Conservation (phyloP, 1,139 yeast species). For the Hemisphaericaspora lyxosophila region DNA sequence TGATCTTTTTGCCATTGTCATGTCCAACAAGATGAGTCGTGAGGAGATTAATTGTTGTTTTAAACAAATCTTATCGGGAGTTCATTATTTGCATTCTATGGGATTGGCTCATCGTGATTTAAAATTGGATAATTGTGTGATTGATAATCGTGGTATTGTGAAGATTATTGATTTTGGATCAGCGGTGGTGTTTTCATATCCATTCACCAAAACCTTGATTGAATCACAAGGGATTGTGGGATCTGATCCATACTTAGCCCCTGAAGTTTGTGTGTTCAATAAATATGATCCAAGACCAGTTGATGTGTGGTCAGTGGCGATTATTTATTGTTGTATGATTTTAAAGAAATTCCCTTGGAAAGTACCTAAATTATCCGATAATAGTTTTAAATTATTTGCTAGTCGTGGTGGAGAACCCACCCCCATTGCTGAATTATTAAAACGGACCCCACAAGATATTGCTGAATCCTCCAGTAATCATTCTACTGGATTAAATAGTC, state of each 20-base stretch:
- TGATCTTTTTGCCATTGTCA: conserved; percentile 91
- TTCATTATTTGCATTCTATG: conserved; percentile 78
- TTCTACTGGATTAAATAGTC: conserved; percentile 17
- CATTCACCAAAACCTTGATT: conserved; percentile 76
- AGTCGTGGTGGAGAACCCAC: conserved; percentile 34
- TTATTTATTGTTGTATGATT: conserved; percentile 92
- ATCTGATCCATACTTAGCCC: conserved; percentile 91
- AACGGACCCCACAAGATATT: conserved; percentile 36
- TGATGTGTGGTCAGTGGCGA: conserved; percentile 93
- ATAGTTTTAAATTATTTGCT: conserved; percentile 71
- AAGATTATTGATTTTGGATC: conserved; percentile 93
- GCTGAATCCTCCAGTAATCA: conserved; percentile 9
- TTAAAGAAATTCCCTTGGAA: conserved; percentile 96
- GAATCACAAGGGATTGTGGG: conserved; percentile 92
- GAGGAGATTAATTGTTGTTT: conserved; percentile 89
- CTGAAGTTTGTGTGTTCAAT: conserved; percentile 84
- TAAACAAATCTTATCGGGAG: conserved; percentile 80
- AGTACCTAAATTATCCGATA: conserved; percentile 84
- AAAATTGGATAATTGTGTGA: conserved; percentile 91
- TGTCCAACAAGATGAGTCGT: conserved; percentile 88
- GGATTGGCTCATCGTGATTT: conserved; percentile 93
- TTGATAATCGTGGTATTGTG: conserved; percentile 79
- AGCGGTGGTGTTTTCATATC: conserved; percentile 90
- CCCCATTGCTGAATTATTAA: conserved; percentile 41
- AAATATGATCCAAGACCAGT: conserved; percentile 89